Conservation (phyloP, 371 early-diverging fungal species). For the Lichtheimia ornata region DNA sequence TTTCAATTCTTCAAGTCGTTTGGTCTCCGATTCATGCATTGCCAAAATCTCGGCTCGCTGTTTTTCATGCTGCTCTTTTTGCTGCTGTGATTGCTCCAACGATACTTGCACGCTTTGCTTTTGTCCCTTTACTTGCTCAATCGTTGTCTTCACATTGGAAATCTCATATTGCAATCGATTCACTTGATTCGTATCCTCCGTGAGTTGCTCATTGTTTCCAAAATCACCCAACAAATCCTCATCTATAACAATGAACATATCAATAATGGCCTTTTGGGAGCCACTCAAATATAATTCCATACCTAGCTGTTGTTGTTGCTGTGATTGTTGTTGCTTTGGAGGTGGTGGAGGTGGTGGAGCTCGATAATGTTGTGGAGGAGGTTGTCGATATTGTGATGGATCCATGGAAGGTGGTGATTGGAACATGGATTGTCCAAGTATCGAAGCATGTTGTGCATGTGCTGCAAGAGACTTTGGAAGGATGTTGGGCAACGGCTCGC, state of each 20-base stretch:
- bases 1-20: conserved; percentile 23
- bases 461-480: conserved; percentile 63
- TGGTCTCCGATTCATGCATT: conserved; percentile 27
- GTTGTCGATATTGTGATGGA: not conserved
- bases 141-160: conserved; percentile 19
- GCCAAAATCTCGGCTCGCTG: conserved; percentile 27
- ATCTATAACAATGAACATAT: conserved; percentile 14
- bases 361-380: not conserved
- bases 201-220: conserved; percentile 35
- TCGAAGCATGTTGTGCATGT: conserved; percentile 1
- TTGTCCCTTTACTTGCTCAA: conserved; percentile 28
- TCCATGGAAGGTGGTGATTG: conserved; percentile 1
- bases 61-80: conserved; percentile 26
- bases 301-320: not conserved
- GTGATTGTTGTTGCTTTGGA: not conserved
- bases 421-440: conserved; percentile 3
- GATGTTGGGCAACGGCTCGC: conserved; percentile 66
- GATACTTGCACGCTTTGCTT: conserved; percentile 20
- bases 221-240: conserved; percentile 49
- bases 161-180: conserved; percentile 48
- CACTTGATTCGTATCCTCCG: conserved; percentile 38
- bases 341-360: not conserved
- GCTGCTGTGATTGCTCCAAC: conserved; percentile 21
- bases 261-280: not conserved
- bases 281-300: not conserved